Evolutionary conservation across 2,329 filamentous ascomycete species (phyloP).

Genomic region (Fusarium staphyleae): DNA sequence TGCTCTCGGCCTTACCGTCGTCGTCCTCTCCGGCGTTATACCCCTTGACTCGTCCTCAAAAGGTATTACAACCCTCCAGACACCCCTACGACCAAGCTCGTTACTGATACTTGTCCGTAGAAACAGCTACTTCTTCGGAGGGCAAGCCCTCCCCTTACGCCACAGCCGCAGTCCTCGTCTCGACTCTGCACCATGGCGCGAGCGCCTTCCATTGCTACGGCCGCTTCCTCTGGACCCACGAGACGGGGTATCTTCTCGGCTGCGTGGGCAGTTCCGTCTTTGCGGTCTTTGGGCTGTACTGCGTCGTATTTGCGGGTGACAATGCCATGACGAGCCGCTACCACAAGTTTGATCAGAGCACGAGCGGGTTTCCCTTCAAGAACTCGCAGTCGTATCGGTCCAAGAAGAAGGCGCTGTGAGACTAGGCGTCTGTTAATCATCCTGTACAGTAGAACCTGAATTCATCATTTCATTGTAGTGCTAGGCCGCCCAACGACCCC

Average conservation of each 20-base stretch:
- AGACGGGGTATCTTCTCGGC: constrained; percentile 67
- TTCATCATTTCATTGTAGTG: constrained; percentile 23
- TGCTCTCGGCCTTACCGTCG: constrained; percentile 66
- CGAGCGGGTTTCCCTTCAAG: constrained; percentile 50
- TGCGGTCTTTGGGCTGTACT: constrained; percentile 59
- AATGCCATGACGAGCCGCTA: constrained; percentile 48
- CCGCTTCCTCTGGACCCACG: constrained; percentile 64
- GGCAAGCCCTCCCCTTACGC: constrained; percentile 67
- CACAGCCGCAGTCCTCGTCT: constrained; percentile 69
- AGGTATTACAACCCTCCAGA: constrained; percentile 41
- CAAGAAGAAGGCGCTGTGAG: constrained; percentile 49
- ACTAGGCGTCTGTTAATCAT: background rate
- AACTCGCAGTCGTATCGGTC: constrained; percentile 48
- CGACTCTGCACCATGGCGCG: constrained; percentile 69
- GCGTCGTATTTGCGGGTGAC: constrained; percentile 50
- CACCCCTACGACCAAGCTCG: background rate
- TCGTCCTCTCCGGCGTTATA: constrained; percentile 74
- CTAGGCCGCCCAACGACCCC: constrained; percentile 4
- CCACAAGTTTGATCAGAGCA: constrained; percentile 49
- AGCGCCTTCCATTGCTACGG: constrained; percentile 73
- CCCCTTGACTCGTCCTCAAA: constrained; percentile 65
- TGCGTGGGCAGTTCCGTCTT: constrained; percentile 63
- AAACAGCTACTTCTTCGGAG: constrained; percentile 36
- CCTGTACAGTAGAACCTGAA: constrained; percentile 5
- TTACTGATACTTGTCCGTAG: constrained; percentile 5